Percentiles rank a stretch among this genome's conserved stretches.
These are phyloP conservation scores for Fusarium sp. DNA, from an alignment of 2,329 filamentous ascomycete genomes.

Conservation along the genomic window DNA sequence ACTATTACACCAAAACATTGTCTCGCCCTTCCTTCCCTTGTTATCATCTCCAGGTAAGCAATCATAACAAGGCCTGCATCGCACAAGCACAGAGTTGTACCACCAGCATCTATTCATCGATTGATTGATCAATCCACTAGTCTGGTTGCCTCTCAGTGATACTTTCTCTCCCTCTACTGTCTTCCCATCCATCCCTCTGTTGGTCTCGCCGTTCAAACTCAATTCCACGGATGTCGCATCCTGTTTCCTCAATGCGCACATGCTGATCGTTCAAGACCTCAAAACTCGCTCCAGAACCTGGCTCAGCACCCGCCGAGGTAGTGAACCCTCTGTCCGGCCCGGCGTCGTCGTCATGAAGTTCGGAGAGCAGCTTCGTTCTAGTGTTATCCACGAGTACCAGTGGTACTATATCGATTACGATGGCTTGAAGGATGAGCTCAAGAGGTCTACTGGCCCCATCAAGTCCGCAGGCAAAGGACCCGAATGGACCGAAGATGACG, in stretches of 20 bases:
- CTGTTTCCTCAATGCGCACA: conserved; percentile 48
- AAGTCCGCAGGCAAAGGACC: conserved; percentile 59
- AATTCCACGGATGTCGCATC: conserved; percentile 29
- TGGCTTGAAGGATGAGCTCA: conserved; percentile 87
- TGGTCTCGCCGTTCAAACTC: conserved; percentile 6
- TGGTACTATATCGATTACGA: conserved; percentile 99
- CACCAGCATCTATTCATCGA: conserved; percentile 12
- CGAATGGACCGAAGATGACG: conserved; percentile 91
- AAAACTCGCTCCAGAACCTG: conserved; percentile 58
- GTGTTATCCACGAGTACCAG: conserved; percentile 95
- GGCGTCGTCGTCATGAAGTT: conserved; percentile 80
- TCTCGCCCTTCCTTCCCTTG: conserved; percentile 17
- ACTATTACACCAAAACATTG: conserved; percentile 21
- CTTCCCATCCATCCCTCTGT: conserved; percentile 6
- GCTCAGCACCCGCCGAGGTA: conserved; percentile 52
- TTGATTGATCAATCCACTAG: conserved; percentile 12
- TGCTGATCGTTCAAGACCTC: conserved; percentile 67
- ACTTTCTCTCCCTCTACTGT: background rate
- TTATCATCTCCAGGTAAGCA: conserved; percentile 38
- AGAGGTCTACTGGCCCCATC: conserved; percentile 71
- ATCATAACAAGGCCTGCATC: conserved; percentile 13
- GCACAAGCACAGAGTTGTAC: conserved; percentile 5
- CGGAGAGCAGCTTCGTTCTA: conserved; percentile 95
- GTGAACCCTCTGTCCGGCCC: conserved; percentile 55
- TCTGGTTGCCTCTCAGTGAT: conserved; percentile 12